phyloP scores from a whole-genome alignment of 805 yeast species.

The Kazachstania psychrophila region DNA sequence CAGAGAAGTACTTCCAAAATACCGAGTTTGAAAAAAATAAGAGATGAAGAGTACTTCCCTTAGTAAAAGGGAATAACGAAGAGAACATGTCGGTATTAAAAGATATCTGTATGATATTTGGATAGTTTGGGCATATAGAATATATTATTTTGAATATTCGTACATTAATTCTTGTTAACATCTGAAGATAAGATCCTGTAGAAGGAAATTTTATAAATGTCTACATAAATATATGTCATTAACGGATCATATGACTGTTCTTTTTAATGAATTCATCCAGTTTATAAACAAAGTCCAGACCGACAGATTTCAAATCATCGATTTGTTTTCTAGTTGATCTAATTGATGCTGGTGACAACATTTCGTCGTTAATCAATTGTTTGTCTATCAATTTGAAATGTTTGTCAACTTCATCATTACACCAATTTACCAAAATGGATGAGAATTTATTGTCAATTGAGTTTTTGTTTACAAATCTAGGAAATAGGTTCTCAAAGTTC shows the following conservation, averaged over 20 bases:
- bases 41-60: no score
- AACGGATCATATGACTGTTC: conserved; percentile 12
- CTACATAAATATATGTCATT: not conserved
- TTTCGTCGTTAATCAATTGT: conserved; percentile 56
- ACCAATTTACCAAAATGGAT: conserved; percentile 71
- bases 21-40: no score
- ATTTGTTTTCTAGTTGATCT: conserved; percentile 55
- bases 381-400: conserved; percentile 54
- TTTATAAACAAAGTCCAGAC: conserved; percentile 67
- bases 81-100: no score
- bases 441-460: conserved; percentile 29
- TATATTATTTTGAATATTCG: no score
- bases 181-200: no score
- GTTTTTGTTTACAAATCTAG: conserved; percentile 9
- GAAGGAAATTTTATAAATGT: not conserved
- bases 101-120: no score
- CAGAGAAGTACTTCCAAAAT: conserved; percentile 1
- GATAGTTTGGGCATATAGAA: no score
- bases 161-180: no score
- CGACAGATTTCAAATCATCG: conserved; percentile 49
- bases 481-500: conserved; percentile 46
- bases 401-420: conserved; percentile 49
- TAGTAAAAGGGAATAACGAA: no score
- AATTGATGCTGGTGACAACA: conserved; percentile 42
- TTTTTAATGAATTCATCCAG: conserved; percentile 35